Evolutionary conservation across 345 rosid genomes (phyloP).

Genomic region (Rhizophora apiculata): DNA sequence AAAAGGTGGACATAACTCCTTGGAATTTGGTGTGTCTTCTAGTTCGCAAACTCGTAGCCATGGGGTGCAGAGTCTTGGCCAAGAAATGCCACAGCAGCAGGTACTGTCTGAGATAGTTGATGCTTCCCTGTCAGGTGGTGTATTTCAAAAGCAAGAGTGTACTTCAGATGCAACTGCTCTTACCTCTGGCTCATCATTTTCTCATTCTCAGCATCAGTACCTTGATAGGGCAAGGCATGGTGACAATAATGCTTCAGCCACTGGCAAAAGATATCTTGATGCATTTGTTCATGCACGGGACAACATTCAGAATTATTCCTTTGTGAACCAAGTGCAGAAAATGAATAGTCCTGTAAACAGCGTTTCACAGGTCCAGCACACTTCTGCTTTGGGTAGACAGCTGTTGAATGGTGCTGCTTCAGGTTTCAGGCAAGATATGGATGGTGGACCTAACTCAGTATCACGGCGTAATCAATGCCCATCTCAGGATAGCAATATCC

Average conservation of each 20-base stretch:
- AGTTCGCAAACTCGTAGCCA: slow-evolving; percentile 2
- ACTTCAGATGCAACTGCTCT: slow-evolving; percentile 18
- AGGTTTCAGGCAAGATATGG: slow-evolving; percentile 24
- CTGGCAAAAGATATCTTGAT: slow-evolving; percentile 18
- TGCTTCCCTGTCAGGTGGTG: slow-evolving; percentile 16
- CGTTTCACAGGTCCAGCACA: slow-evolving; percentile 16
- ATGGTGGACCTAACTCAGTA: slow-evolving; percentile 26
- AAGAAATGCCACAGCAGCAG: slow-evolving; percentile 23
- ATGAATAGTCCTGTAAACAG: slow-evolving; percentile 19
- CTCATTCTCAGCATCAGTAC: slow-evolving; percentile 26
- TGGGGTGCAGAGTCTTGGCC: slow-evolving; percentile 13
- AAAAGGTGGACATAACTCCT: slow-evolving; percentile 23
- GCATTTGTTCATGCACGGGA: slow-evolving; percentile 15
- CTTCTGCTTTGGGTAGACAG: slow-evolving; percentile 13
- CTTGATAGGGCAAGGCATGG: slow-evolving; percentile 18
- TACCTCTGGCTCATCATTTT: slow-evolving; percentile 6
- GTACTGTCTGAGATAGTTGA: slow-evolving; percentile 19
- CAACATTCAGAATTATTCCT: slow-evolving; percentile 25
- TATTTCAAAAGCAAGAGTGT: slow-evolving; percentile 18
- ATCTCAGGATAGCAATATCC: slow-evolving; percentile 27
- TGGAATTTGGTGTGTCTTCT: slow-evolving; percentile 14
- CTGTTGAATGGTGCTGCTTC: slow-evolving; percentile 26
- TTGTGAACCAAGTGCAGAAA: slow-evolving; percentile 35
- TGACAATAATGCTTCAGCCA: slow-evolving; percentile 14
- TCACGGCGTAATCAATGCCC: slow-evolving; percentile 24